Base-by-base conservation (phyloP, 2,329 filamentous ascomycete genomes). In the Clarireedia monteithiana region DNA sequence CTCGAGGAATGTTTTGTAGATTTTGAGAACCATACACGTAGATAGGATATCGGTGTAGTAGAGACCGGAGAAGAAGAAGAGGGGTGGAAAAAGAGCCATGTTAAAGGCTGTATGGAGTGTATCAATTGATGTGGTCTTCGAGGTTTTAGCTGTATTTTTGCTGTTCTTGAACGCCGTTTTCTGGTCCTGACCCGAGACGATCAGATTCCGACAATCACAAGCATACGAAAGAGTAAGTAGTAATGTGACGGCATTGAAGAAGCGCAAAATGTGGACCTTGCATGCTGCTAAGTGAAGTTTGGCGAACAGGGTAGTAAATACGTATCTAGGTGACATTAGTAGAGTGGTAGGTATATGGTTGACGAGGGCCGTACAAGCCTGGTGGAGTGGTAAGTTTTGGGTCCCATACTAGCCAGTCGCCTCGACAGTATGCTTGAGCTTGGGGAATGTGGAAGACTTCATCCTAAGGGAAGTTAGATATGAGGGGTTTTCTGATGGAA, bases 311-410 rank as follows among this genome's bases (percentile, higher is more conserved):
- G 75, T 68, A 0, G 77, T 78, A 5, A 79, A 60, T 15, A 76
- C 61, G 58, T 81, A 81, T 6, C 77, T 80, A 50, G 20, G 48
- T 46, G 67, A 66, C 12, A 65, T 70, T 50, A 53, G 50, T 12
- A 27, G 6, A n/a, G 39, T 24, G 10, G 5, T 26, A 7, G 10
- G 6, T 5, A 20, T 15, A 12, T 23, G 27, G n/a, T 15, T 24
- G 7, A 38, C 55, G 68, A 67, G 23, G 66, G 55, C 71, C 76
- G 69, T 76, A 90, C 74, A 99, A 74, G 36, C 91, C 94, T 0
- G 94, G 92, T 0, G 94, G 94, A 1, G 94, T 99, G 0, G 94
- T 99, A 68, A 99, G 94, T 70, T 97, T 99, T 58, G 92, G 86
- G 71, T 99, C 91, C 94, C 94, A 99, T 55, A 89, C 78, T 12